These are phyloP conservation scores for Cystobasidium pallidum DNA, from an alignment of 1,284 basidiomycete species.

Conservation along the genomic window DNA sequence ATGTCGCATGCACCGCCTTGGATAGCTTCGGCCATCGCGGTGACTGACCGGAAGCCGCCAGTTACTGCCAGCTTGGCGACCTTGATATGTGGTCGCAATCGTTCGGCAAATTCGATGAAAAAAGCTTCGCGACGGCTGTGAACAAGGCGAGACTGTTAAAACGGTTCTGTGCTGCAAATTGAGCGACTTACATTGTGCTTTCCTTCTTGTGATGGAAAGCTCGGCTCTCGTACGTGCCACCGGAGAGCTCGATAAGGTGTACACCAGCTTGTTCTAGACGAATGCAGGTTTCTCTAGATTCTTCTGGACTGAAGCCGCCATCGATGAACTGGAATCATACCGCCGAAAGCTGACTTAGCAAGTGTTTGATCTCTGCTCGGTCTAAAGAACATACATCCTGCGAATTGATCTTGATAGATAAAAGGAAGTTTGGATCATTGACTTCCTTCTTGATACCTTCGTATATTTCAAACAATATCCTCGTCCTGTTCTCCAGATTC, in stretches of 20 bases:
- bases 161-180: no score
- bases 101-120: constrained; percentile 60
- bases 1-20: constrained; percentile 52
- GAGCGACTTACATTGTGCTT: constrained; percentile 50
- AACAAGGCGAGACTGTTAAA: neutral
- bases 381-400: constrained; percentile 56
- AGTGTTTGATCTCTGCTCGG: no score
- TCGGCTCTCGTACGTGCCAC: constrained; percentile 59
- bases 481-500: constrained; percentile 57
- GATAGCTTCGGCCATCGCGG: constrained; percentile 58
- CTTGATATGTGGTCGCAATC: constrained; percentile 56
- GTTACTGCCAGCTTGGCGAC: constrained; percentile 60
- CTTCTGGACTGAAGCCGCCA: constrained; percentile 59
- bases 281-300: constrained; percentile 59
- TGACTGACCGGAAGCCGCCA: constrained; percentile 60
- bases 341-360: no score
- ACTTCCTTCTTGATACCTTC: constrained; percentile 57
- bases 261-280: constrained; percentile 60
- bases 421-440: constrained; percentile 57
- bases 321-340: constrained; percentile 32
- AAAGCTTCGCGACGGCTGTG: constrained; percentile 58
- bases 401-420: constrained; percentile 62
- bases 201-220: constrained; percentile 56
- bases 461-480: constrained; percentile 57
- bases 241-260: constrained; percentile 63